A percentile compares a stretch with the other conserved stretches of the same genome.
Evolutionary conservation across 2,329 filamentous ascomycete genomes (phyloP).

Genomic region (Penicillium corylophilum): DNA sequence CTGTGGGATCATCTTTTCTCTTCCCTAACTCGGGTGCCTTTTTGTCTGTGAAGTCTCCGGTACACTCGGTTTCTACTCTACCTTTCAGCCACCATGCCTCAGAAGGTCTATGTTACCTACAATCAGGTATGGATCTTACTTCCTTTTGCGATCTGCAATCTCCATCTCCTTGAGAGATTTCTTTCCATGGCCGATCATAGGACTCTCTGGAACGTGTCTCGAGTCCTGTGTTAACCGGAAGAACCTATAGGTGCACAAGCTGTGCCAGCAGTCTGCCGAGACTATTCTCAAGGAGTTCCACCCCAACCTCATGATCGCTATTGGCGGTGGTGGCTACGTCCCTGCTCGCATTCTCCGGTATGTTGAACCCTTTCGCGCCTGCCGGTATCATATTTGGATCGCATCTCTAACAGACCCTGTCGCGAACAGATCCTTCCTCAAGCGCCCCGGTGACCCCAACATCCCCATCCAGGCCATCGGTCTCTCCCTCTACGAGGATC

Average conservation of each 20-base stretch:
- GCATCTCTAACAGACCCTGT: not conserved
- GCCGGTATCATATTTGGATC: constrained; percentile 2
- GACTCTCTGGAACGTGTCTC: not conserved
- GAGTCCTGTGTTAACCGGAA: not conserved
- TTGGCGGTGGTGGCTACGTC: constrained; percentile 95
- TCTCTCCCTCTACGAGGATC: constrained; percentile 90
- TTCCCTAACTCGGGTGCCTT: not conserved
- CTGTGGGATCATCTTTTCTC: constrained; percentile 7
- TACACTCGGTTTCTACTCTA: not conserved
- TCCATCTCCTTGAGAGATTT: not conserved
- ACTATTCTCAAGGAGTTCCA: constrained; percentile 81
- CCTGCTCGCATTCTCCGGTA: constrained; percentile 90
- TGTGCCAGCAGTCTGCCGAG: constrained; percentile 83
- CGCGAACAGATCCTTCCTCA: constrained; percentile 74
- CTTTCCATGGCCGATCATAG: not conserved
- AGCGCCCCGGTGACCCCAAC: constrained; percentile 80
- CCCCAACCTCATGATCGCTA: constrained; percentile 96
- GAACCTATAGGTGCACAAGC: constrained; percentile 78
- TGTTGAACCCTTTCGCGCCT: constrained; percentile 4
- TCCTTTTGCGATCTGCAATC: not conserved
- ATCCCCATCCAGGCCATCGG: constrained; percentile 99
- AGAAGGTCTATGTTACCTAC: constrained; percentile 88
- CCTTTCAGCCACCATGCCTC: constrained; percentile 60
- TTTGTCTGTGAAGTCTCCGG: not conserved
- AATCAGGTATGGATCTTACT: constrained; percentile 66